phyloP scores from a whole-genome alignment of 192 early-diverging fungal species.

The Coemansia asiatica region DNA sequence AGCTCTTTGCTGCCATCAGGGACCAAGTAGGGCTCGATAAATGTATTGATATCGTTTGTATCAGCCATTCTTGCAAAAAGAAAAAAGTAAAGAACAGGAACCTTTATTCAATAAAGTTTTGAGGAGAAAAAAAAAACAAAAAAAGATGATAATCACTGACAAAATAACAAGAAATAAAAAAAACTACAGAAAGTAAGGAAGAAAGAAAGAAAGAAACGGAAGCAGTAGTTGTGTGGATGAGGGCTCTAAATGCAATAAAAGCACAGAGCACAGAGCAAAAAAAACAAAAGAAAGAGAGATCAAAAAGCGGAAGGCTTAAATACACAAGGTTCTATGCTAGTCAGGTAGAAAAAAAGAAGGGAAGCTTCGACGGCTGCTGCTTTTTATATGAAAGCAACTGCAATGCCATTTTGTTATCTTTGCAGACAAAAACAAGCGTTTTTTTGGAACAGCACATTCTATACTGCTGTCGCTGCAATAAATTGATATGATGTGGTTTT shows the following conservation, averaged over 20 bases:
- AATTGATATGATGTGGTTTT: too few relatives aligned
- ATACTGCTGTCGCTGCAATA: too few relatives aligned
- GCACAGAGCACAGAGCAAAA: not conserved
- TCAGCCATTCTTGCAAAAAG: conserved; percentile 33
- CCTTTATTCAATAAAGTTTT: too few relatives aligned
- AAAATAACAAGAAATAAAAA: conserved; percentile 10
- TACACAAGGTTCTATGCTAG: not conserved
- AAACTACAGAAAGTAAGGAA: not conserved
- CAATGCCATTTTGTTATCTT: not conserved
- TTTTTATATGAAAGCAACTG: not conserved
- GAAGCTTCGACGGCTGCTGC: not conserved
- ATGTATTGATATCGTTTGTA: conserved; percentile 48
- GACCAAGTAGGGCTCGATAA: conserved; percentile 46
- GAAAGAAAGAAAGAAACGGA: not conserved
- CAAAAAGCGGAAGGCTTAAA: not conserved
- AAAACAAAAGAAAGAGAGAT: not conserved
- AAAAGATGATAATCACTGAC: not conserved
- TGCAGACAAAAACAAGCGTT: not conserved
- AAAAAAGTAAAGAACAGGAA: not conserved
- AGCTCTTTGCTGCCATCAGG: conserved; percentile 53
- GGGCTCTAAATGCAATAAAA: not conserved
- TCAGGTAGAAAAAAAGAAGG: not conserved
- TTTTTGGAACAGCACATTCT: too few relatives aligned
- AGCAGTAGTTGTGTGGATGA: not conserved
- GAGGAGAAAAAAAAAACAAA: not conserved